Conservation (phyloP, 495 filamentous ascomycete species). For the Lepidopterella palustris region DNA sequence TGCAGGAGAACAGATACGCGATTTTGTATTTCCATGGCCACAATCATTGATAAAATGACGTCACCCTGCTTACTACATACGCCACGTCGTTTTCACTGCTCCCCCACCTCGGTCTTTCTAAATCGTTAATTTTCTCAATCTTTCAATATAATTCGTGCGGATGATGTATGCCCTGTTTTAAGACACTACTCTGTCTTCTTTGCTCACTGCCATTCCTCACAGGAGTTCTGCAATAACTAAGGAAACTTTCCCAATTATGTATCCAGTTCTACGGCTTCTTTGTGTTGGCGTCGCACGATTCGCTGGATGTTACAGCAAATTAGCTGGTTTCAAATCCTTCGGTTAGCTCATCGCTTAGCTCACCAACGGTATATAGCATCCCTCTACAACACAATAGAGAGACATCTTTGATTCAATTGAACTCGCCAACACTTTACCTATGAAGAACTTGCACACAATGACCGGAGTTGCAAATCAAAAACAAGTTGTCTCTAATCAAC, state of each 20-base stretch:
- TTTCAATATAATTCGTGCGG: no score
- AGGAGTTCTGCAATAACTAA: conserved; percentile 25
- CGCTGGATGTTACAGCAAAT: no score
- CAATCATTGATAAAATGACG: not conserved
- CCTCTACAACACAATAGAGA: no score
- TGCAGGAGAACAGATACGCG: not conserved
- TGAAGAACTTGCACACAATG: conserved; percentile 10
- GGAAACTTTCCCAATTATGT: conserved; percentile 21
- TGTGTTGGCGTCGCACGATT: no score
- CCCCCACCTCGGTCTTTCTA: no score
- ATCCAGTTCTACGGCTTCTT: conserved; percentile 26
- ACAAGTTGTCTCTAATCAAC: not conserved
- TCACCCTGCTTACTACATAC: no score
- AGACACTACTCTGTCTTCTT: not conserved
- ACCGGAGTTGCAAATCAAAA: not conserved
- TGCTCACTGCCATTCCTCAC: conserved; percentile 5
- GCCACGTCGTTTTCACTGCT: no score
- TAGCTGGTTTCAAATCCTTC: no score
- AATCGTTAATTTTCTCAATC: no score
- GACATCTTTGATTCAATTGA: no score
- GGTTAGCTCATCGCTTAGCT: no score
- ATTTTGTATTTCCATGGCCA: not conserved
- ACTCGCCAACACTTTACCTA: conserved; percentile 23
- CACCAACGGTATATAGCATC: no score
- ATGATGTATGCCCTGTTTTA: conserved; percentile 16